Evolutionary conservation across 2,329 filamentous ascomycete species (phyloP), one percentile per base, ranked within the genome.

Genomic region (Colletotrichum sp.): DNA sequence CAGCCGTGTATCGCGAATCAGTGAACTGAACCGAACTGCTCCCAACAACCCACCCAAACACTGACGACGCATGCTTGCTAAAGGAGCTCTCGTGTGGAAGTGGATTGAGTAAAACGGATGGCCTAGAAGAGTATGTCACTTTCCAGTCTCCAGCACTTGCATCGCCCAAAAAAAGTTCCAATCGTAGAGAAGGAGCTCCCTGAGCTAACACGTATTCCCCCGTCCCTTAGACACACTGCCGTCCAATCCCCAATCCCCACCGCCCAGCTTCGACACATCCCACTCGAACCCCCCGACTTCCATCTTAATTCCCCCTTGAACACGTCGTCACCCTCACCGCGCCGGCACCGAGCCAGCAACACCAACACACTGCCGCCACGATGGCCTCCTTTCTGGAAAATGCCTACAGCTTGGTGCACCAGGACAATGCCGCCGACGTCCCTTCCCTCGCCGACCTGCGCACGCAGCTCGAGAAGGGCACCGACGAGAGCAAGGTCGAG

Each of bases 311-410:
- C 68, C 67, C 66, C 72, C 68, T 74, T 71, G 68, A 77, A 77
- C 74, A 72, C 76, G 70, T 77, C 70, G 68, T 68, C 74, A 68
- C 74, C 78, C 76, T 79, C 76, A 75, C 76, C 74, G 78, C 77
- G 76, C 77, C 76, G 77, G 77, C 76, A 78, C 66, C 57, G 55
- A 70, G 77, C 77, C 77, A 76, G 76, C 71, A 76, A 69, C 64
- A 76, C 59, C 70, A 21, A 52, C 44, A 69, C 59, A 72, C 76
- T 78, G 79, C 71, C 60, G 81, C 84, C 90, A 94, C 80, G 87
- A 99, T 99, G 96, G 94, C 96, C 88, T 94, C 94, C 80, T 99
- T 98, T 86, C 92, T 99, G 78, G 97, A 99, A 85, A 94, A 95
- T 86, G 92, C 97, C 79, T 99, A 99, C 91, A 98, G 95, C 87